Evolutionary conservation across 805 yeast genomes (phyloP), one percentile per base, ranked within the genome.

Genomic region (Sugiyamaella americana): DNA sequence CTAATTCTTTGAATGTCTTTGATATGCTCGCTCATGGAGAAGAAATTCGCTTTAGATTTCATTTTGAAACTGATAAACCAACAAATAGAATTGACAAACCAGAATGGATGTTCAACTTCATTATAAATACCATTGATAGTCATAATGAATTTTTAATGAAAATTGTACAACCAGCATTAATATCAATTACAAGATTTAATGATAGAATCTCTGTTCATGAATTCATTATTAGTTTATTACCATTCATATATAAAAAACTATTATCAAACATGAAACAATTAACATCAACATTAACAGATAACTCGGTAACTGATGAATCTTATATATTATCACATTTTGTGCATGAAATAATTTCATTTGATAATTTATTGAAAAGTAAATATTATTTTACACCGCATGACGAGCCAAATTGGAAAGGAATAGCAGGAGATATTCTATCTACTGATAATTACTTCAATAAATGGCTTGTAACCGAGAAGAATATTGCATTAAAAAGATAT

Each of bases 81-180:
- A 83, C 89, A 0, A 82, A 81, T 55, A 73, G 78, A 39, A 57
- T 77, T 21, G 80, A 81, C 48, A 79, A 79, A 56, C 89, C 91
- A 1, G 89, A 84, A 58, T 83, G 87, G 82, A 74, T 80, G 2
- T 71, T 82, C 49, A 62, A 67, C 16, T 82, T 73, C 54, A 58
- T 75, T 22, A 41, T 56, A 23, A 53, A 55, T 29, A 46, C 59
- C 19, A 34, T 69, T 17, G 70, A 66, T 34, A 65, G 63, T 20
- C 63, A 62, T 26, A 40, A 44, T 21, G 49, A 41, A 24, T 61
- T 67, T 44, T 52, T 67, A 38, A 34, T 4, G 51, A 43, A 4
- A 41, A 43, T 17, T 43, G 11, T 38, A 13, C 26, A 38, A 19
- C 29, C 41, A 23, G 29, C 20, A 21, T 21, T 38, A 18, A 19